Conservation (phyloP, 805 yeast genomes). For the Debaryomyces castellii region DNA sequence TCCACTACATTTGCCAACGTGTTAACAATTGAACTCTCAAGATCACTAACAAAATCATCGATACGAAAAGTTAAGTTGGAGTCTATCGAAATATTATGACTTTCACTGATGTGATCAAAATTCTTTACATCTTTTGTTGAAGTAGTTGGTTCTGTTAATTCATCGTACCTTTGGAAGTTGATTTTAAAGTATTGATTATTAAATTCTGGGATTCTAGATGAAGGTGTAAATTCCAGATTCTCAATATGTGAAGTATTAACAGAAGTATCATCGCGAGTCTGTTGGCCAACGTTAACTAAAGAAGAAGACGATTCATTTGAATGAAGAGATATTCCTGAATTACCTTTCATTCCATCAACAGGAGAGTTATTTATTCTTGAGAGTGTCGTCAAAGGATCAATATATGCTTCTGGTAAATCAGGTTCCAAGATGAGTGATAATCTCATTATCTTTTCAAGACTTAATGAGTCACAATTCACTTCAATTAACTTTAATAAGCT, state of each 20-base stretch:
- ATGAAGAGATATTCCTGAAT: slow-evolving; percentile 23
- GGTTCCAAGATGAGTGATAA: slow-evolving; percentile 67
- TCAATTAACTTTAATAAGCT: slow-evolving; percentile 48
- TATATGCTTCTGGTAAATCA: slow-evolving; percentile 42
- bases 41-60: slow-evolving; percentile 33
- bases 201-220: slow-evolving; percentile 30
- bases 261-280: neutral
- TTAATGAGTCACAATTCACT: slow-evolving; percentile 41
- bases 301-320: slow-evolving; percentile 23
- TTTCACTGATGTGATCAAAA: slow-evolving; percentile 15
- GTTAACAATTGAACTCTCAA: slow-evolving; percentile 18
- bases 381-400: slow-evolving; percentile 12
- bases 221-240: slow-evolving; percentile 14
- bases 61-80: slow-evolving; percentile 32
- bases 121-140: neutral
- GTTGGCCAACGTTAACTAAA: slow-evolving; percentile 2
- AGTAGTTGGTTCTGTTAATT: slow-evolving; percentile 11
- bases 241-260: neutral
- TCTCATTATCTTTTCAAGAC: slow-evolving; percentile 57
- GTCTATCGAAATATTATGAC: slow-evolving; percentile 28
- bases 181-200: slow-evolving; percentile 36
- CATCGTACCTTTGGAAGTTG: slow-evolving; percentile 34
- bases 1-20: slow-evolving; percentile 16
- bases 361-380: slow-evolving; percentile 3
- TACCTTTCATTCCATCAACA: slow-evolving; percentile 4